These are phyloP conservation scores for Athelia psychrophila DNA, from an alignment of 1,284 basidiomycete species.

Conservation along the genomic window DNA sequence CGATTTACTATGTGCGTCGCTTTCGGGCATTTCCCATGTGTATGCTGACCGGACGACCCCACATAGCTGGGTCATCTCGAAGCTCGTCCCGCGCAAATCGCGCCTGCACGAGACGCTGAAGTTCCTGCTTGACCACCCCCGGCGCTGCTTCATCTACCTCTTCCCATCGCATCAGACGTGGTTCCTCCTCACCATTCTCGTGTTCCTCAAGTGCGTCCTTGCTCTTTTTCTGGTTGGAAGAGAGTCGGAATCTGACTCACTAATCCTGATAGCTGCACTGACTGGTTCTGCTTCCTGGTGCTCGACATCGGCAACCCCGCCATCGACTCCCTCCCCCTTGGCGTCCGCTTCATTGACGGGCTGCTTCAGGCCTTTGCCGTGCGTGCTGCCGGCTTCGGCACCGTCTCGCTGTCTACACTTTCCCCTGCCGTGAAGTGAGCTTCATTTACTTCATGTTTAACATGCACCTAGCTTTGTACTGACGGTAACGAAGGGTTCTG, in stretches of 20 bases:
- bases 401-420: conserved; percentile 68
- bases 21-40: no score
- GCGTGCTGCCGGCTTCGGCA: conserved; percentile 85
- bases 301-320: conserved; percentile 82
- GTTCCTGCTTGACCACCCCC: conserved; percentile 95
- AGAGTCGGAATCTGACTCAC: no score
- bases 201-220: conserved; percentile 62
- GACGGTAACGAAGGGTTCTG: conserved; percentile 53
- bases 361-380: conserved; percentile 78
- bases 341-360: conserved; percentile 63
- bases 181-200: conserved; percentile 75
- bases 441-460: not conserved
- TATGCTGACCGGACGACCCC: not conserved
- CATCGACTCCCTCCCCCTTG: conserved; percentile 70
- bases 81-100: conserved; percentile 57
- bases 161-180: conserved; percentile 97
- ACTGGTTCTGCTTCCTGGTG: conserved; percentile 89
- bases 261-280: conserved; percentile 61
- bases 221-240: no score
- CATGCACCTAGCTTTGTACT: not conserved
- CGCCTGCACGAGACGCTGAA: conserved; percentile 78
- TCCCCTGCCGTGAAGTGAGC: conserved; percentile 85
- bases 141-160: conserved; percentile 92
- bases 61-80: conserved; percentile 71
- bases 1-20: conserved; percentile 60